Evolutionary conservation across 2,329 filamentous ascomycete genomes (phyloP), one percentile per base, ranked within the genome.

Genomic region (Fusarium decemcellulare): DNA sequence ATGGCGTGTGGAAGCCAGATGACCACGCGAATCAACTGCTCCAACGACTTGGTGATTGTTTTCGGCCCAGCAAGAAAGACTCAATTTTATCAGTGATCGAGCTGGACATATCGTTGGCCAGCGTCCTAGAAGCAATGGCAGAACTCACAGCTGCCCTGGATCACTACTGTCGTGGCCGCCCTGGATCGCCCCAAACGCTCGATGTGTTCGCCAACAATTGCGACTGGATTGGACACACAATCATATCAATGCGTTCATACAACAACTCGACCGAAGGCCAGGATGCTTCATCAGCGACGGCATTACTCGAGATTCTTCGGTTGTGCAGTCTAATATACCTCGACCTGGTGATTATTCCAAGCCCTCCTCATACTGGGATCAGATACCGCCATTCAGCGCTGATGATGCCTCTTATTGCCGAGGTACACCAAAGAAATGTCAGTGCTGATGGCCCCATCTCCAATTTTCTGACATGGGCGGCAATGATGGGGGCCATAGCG

Each of bases 191-290:
- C 10, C 11, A 15, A n/a, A 42, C 51, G 14, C 51, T 54, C 15
- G 51, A 54, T 30, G 51, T 54, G 18, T 39, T 54, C 7, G 51
- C 51, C 27, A 54, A 54, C 37, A 54, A 54, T 37, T 54, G 51
- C 27, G 51, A 54, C 18, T 54, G 51, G 51, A 36, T 16, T 42
- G 39, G 36, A 10, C 51, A 54, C 23, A 30, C 14, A 15, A 23
- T 54, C 16, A n/a, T 54, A 12, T 54, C 51, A 10, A 42, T 29
- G 10, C 23, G 18, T n/a, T 16, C 51, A 15, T 43, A 54, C 8
- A 40, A 6, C 14, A 5, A 5, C 18, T 16, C 30, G 3, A n/a
- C 51, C 16, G 16, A 9, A 42, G 2, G 16, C 39, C 39, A 16
- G 39, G 39, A 42, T 42, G 18, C 9, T 16, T n/a, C 15, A n/a